Base-by-base conservation (phyloP, 2,329 filamentous ascomycete species). In the Aspergillus fijiensis region DNA sequence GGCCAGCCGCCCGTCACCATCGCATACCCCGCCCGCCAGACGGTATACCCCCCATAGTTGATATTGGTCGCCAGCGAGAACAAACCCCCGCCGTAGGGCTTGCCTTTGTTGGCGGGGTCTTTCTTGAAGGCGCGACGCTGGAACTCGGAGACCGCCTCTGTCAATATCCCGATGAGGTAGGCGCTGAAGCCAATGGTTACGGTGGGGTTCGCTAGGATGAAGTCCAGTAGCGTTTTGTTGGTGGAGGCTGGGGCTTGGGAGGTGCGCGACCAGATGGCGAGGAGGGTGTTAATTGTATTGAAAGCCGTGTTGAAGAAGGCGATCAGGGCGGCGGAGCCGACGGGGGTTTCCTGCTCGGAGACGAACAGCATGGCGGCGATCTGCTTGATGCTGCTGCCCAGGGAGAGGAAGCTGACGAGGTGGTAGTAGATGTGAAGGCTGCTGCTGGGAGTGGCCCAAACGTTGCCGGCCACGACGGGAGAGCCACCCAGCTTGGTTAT, bases 81-180 rank as follows among this genome's bases (percentile, higher is more conserved):
- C 39, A 85, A 64, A 0, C 83, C 82, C 10, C 78, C 78, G 0
- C 76, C 78, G 63, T 79, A 85, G 0, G 78, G 72, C 70, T 83
- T 83, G 19, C 83, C 83, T 64, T 81, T 78, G 69, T 85, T 84
- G 60, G 69, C 75, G 2, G 80, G 76, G 57, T 84, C 73, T 23
- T 74, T 70, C 71, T 85, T 85, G 73, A 82, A 85, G 0, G 67
- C 64, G 63, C 77, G 77, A 19, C 87, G 80, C 72, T 89, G 86
- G 29, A 81, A 67, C 74, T 89, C 86, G 0, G 84, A 77, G 3
- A 81, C 65, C 5, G 82, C 79, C 72, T 89, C 86, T 4, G 83
- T 75, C 4, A 77, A 59, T 31, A 88, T 77, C 10, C 86, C 86
- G 4, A 78, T 65, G 4, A 74, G 69, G 68, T 84, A 89, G 50